A percentile compares a stretch with the other conserved stretches of the same genome.
These are phyloP conservation scores for Tylopilus subfusipes DNA, from an alignment of 768 basidiomycete species.

Conservation along the genomic window DNA sequence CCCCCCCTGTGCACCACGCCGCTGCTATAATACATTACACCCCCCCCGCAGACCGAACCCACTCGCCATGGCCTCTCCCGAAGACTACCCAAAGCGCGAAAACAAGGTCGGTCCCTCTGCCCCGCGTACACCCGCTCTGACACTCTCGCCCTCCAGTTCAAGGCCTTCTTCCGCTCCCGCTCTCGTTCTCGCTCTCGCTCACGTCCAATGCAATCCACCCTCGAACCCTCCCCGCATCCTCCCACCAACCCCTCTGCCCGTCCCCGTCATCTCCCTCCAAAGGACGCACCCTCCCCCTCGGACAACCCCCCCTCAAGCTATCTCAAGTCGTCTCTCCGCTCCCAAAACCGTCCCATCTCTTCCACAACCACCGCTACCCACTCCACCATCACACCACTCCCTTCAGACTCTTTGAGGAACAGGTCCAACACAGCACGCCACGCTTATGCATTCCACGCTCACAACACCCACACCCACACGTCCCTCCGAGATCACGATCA, in stretches of 20 bases:
- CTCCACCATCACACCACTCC: slow-evolving; percentile 56
- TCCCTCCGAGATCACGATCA: slow-evolving; percentile 14
- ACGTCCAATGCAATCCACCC: slow-evolving; percentile 21
- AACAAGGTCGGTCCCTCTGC: slow-evolving; percentile 35
- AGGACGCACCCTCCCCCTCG: background rate
- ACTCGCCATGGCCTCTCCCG: background rate
- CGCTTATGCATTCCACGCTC: slow-evolving; percentile 16
- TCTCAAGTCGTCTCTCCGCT: slow-evolving; percentile 43
- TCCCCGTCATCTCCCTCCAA: background rate
- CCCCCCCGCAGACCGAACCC: too few species aligned
- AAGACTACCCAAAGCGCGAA: background rate
- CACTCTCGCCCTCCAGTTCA: slow-evolving; percentile 41
- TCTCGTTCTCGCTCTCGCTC: slow-evolving; percentile 55
- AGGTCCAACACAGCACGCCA: slow-evolving; percentile 15
- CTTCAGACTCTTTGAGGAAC: slow-evolving; percentile 39
- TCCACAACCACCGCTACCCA: slow-evolving; percentile 61
- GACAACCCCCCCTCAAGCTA: slow-evolving; percentile 22
- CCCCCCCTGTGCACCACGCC: too few species aligned
- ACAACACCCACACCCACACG: slow-evolving; percentile 12
- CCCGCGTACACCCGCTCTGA: background rate
- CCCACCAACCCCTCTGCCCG: background rate
- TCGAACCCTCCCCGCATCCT: background rate
- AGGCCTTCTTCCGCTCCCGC: slow-evolving; percentile 47
- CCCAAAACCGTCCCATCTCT: slow-evolving; percentile 60
- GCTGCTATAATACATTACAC: too few species aligned